Percentiles rank a stretch among this genome's conserved stretches.
Conservation (phyloP, 176 grass and related monocot genomes). For the Ensete glaucum region DNA sequence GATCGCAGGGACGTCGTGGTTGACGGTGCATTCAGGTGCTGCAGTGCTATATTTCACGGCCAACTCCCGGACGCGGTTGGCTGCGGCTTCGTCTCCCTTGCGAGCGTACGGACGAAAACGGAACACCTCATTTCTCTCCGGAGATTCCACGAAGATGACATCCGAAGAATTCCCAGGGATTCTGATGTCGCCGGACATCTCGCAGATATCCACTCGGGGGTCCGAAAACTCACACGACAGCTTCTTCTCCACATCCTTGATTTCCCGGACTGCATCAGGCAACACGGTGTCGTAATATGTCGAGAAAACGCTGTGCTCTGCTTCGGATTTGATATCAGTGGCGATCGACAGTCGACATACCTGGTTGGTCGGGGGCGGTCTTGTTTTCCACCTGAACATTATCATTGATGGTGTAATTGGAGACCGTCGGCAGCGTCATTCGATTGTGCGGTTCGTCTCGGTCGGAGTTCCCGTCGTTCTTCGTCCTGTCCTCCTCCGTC, state of each 20-base stretch:
- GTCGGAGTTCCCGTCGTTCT: background rate
- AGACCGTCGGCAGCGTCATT: constrained; percentile 65
- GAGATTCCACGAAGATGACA: constrained; percentile 56
- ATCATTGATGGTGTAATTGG: constrained; percentile 76
- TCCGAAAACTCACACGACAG: constrained; percentile 73
- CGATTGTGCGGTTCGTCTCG: background rate
- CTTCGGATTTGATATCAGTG: too few species aligned
- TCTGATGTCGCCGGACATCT: constrained; percentile 69
- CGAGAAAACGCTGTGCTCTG: too few species aligned
- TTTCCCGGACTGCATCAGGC: background rate
- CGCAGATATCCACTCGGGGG: constrained; percentile 68
- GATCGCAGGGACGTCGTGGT: constrained; percentile 54
- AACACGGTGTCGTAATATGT: too few species aligned
- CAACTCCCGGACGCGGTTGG: constrained; percentile 49
- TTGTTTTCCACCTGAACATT: constrained; percentile 27
- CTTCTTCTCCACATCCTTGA: constrained; percentile 18
- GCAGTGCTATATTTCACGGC: constrained; percentile 52
- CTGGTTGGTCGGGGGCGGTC: background rate
- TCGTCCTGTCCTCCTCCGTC: background rate
- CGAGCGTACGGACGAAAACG: constrained; percentile 74
- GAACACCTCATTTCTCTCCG: constrained; percentile 39
- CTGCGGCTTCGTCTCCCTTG: constrained; percentile 66
- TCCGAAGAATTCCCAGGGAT: constrained; percentile 49
- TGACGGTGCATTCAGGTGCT: constrained; percentile 53
- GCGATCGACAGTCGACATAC: background rate